A percentile compares a stretch with the other conserved stretches of the same genome.
Evolutionary conservation across 306 rosid species (phyloP).

Genomic region (Sicyos baderoa): DNA sequence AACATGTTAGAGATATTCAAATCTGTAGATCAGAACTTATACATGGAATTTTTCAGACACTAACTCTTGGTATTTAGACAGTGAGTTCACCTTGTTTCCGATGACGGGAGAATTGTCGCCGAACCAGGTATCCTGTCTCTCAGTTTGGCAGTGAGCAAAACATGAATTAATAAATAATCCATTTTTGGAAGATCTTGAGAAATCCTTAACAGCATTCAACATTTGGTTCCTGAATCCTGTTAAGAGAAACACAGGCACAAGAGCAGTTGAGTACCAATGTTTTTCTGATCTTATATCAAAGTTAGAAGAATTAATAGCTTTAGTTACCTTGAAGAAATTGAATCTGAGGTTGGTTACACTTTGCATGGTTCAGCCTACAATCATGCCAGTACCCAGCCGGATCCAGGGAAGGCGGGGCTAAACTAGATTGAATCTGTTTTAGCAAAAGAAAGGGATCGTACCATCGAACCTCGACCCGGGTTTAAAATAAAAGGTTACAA

Average conservation of each 20-base stretch:
- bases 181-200: constrained; percentile 47
- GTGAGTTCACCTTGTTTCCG: constrained; percentile 46
- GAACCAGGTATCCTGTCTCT: constrained; percentile 95
- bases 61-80: not conserved
- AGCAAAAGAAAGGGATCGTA: not conserved
- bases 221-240: constrained; percentile 83
- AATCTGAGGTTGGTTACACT: constrained; percentile 57
- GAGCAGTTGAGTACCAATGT: not conserved
- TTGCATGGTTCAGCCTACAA: constrained; percentile 74
- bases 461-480: not conserved
- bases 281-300: not conserved
- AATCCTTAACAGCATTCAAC: constrained; percentile 44
- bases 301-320: not conserved
- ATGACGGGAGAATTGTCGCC: constrained; percentile 66
- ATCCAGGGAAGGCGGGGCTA: constrained; percentile 91
- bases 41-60: not conserved
- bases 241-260: too few species aligned
- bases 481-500: not conserved
- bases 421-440: constrained; percentile 72
- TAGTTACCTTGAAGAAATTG: constrained; percentile 64
- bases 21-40: not conserved
- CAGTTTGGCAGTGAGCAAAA: constrained; percentile 90
- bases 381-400: constrained; percentile 78
- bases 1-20: constrained; percentile 16
- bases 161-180: constrained; percentile 83